Evolutionary conservation across 108 stramenopile genomes (phyloP), one percentile per base, ranked within the genome.

Genomic region (Bacterosira constricta): DNA sequence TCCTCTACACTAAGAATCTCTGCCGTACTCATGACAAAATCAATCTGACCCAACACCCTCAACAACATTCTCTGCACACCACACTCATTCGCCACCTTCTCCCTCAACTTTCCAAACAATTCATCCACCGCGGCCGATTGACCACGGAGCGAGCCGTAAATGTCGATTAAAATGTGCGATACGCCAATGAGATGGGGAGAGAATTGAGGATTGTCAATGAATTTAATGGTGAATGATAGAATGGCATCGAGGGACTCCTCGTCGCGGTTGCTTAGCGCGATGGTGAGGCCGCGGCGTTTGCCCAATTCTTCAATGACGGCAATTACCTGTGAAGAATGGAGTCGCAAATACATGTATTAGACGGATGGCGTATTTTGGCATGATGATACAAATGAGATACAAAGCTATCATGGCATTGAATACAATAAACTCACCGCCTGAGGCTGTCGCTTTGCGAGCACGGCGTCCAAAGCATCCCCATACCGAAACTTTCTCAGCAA

Each of bases 231-330:
- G 54, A 93, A 96, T 13, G 90, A 82, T 10, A 95, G 63, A 3
- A 96, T 71, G 1, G 93, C 90, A 63, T 96, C 93, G 36, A 96
- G 69, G 0, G 85, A 84, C 63, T 89, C 88, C 73, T 93, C 96
- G 47, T 96, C 91, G 11, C 95, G 86, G 69, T 93, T 94, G 26
- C 87, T 83, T 15, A 95, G 61, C 7, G 96, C 96, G 38, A 73
- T 77, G 7, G 76, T 79, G 49, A 96, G 73, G 25, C 93, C 93
- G 34, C 88, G 69, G 15, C 96, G 86, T 66, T 85, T 88, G 17
- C 92, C 90, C 32, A 96, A 71, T 53, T 93, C 96, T 79, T 96
- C 96, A 18, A 96, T 71, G 1, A 94, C 90, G 29, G 89, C 89
- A 41, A 91, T 78, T 29, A 96, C 85, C 60, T 76, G 69, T 11